Conservation (phyloP, 345 rosid species). For the Eucalyptus sp. region DNA sequence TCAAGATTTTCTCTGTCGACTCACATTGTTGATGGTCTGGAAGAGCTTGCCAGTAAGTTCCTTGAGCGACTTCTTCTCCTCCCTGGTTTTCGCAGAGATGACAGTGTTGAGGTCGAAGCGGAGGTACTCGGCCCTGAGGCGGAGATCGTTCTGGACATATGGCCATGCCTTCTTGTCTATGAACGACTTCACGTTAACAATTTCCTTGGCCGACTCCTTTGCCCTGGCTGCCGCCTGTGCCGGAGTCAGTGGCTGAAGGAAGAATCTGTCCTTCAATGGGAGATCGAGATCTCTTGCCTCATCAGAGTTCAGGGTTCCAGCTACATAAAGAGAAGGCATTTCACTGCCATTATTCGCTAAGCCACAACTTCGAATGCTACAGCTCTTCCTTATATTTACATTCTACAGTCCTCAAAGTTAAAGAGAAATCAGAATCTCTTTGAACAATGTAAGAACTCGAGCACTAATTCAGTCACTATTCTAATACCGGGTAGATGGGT, state of each 20-base stretch:
- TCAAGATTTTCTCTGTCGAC: neutral
- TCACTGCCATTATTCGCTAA: neutral
- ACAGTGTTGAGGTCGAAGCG: constrained; percentile 89
- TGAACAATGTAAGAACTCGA: neutral
- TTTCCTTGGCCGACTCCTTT: constrained; percentile 81
- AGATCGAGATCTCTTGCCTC: constrained; percentile 58
- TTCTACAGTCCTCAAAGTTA: neutral
- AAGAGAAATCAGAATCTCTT: neutral
- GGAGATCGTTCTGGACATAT: constrained; percentile 77
- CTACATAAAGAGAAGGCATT: constrained; percentile 21
- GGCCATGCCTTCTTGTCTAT: constrained; percentile 97
- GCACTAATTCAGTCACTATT: neutral
- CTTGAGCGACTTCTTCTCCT: constrained; percentile 54
- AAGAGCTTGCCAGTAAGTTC: constrained; percentile 73
- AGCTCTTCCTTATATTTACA: neutral
- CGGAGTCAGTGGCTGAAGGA: constrained; percentile 56
- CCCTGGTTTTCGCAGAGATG: constrained; percentile 62
- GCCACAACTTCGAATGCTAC: neutral
- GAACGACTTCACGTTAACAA: constrained; percentile 50
- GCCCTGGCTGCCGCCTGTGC: constrained; percentile 63
- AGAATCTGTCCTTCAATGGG: constrained; percentile 56
- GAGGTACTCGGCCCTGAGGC: constrained; percentile 56
- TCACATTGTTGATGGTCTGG: constrained; percentile 45
- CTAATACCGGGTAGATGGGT: neutral
- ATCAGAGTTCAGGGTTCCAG: constrained; percentile 87